Conservation (phyloP, 192 early-diverging fungal genomes). For the Coemansia sp. region DNA sequence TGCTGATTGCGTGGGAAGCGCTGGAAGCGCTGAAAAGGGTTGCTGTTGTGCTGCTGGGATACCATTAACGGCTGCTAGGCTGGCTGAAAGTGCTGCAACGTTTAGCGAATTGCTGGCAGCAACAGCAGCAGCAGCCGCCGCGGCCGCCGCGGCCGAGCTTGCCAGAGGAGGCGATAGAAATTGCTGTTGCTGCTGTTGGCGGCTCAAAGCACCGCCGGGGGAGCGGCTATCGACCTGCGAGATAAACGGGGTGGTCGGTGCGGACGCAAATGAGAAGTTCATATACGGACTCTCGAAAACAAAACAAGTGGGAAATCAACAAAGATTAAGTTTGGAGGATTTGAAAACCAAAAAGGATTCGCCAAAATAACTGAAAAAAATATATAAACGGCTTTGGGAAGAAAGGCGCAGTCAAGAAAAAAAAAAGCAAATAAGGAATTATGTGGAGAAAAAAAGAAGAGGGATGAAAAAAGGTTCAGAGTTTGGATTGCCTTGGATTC, state of each 20-base stretch:
- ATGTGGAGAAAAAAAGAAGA: background rate
- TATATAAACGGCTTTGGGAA: background rate
- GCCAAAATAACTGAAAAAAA: background rate
- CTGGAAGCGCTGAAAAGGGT: background rate
- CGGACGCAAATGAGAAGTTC: conserved; percentile 57
- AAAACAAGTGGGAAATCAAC: conserved; percentile 4
- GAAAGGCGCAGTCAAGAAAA: conserved; percentile 3
- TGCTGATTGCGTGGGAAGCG: background rate
- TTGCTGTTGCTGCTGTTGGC: conserved; percentile 11
- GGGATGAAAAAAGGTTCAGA: conserved; percentile 1
- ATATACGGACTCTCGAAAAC: conserved; percentile 15
- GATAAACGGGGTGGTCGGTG: conserved; percentile 53
- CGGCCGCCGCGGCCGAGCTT: background rate
- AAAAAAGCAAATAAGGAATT: conserved; percentile 9
- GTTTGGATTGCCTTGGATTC: background rate
- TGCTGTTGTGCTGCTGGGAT: background rate
- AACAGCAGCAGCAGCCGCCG: background rate
- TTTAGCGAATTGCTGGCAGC: conserved; percentile 2
- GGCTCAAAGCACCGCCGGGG: conserved; percentile 7
- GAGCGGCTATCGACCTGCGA: conserved; percentile 40
- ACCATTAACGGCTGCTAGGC: background rate
- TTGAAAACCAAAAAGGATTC: background rate
- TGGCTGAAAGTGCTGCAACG: background rate
- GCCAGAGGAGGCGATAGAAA: conserved; percentile 11
- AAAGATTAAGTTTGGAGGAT: background rate